Evolutionary conservation across 2,329 filamentous ascomycete genomes (phyloP).

Genomic region (Dactylonectria macrodidyma): DNA sequence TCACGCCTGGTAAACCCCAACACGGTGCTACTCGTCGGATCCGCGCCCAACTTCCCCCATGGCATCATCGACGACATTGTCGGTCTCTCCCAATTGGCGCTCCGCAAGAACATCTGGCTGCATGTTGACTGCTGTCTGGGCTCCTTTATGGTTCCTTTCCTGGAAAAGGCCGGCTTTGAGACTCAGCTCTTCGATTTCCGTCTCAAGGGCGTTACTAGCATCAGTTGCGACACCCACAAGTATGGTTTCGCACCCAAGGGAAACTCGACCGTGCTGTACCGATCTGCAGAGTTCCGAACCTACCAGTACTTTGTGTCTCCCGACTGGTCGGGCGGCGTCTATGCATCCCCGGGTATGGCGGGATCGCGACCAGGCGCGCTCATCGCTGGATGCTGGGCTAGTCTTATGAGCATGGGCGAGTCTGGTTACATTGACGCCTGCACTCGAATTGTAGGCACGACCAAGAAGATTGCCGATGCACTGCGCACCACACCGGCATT

Average conservation of each 20-base stretch:
- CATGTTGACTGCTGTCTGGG: conserved; percentile 99
- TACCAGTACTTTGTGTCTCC: conserved; percentile 98
- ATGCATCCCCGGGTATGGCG: conserved; percentile 92
- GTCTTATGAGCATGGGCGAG: conserved; percentile 90
- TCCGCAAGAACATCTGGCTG: conserved; percentile 84
- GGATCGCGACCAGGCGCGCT: conserved; percentile 93
- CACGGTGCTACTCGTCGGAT: conserved; percentile 93
- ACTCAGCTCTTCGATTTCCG: conserved; percentile 93
- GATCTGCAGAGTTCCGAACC: conserved; percentile 80
- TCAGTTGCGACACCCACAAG: conserved; percentile 98
- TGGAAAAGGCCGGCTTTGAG: conserved; percentile 94
- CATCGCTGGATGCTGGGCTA: conserved; percentile 96
- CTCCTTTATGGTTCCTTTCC: conserved; percentile 93
- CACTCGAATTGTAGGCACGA: conserved; percentile 87
- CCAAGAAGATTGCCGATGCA: conserved; percentile 85
- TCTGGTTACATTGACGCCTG: conserved; percentile 90
- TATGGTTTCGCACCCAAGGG: conserved; percentile 99
- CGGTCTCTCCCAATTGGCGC: conserved; percentile 84
- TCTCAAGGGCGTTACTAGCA: conserved; percentile 93
- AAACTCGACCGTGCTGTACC: conserved; percentile 94
- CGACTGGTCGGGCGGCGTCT: conserved; percentile 96
- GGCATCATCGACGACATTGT: conserved; percentile 97
- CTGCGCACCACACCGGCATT: conserved; percentile 80
- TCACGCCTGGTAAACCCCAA: conserved; percentile 93
- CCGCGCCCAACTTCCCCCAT: conserved; percentile 97